Evolutionary conservation across 2,329 filamentous ascomycete species (phyloP).

Genomic region (Blastomyces silverae): DNA sequence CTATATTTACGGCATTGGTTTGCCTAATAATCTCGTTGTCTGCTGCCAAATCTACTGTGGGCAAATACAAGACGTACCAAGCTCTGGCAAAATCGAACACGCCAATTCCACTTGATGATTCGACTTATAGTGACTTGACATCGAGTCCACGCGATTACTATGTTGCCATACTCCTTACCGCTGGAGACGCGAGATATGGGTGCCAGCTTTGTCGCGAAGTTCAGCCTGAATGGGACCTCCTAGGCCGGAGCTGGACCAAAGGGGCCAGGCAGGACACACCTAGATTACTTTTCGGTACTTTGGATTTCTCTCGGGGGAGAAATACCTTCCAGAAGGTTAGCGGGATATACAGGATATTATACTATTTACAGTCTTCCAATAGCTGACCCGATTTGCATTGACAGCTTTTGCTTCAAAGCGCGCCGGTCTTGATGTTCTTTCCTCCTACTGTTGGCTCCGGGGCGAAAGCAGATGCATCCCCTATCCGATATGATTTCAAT

Average conservation of each 20-base stretch:
- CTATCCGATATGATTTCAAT: slow-evolving; percentile 77
- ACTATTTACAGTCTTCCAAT: slow-evolving; percentile 10
- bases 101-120: slow-evolving; percentile 72
- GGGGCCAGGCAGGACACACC: slow-evolving; percentile 57
- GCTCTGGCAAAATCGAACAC: slow-evolving; percentile 57
- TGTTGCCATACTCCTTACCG: slow-evolving; percentile 75
- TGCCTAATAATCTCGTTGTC: slow-evolving; percentile 27
- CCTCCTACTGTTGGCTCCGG: slow-evolving; percentile 75
- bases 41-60: slow-evolving; percentile 51
- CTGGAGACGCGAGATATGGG: slow-evolving; percentile 72
- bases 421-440: slow-evolving; percentile 82
- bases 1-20: slow-evolving; percentile 38
- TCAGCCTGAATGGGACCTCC: slow-evolving; percentile 85
- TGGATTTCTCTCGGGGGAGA: slow-evolving; percentile 84
- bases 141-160: slow-evolving; percentile 74
- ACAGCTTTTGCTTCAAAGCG: slow-evolving; percentile 87
- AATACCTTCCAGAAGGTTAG: slow-evolving; percentile 78
- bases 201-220: slow-evolving; percentile 85
- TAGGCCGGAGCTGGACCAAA: slow-evolving; percentile 79
- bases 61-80: slow-evolving; percentile 67
- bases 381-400: slow-evolving; percentile 15
- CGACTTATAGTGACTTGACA: slow-evolving; percentile 67
- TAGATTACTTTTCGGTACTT: slow-evolving; percentile 66
- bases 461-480: slow-evolving; percentile 61
- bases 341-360: neutral